Evolutionary conservation across 2,329 filamentous ascomycete genomes (phyloP), one percentile per base, ranked within the genome.

Genomic region (Ophiosphaerella korrae): DNA sequence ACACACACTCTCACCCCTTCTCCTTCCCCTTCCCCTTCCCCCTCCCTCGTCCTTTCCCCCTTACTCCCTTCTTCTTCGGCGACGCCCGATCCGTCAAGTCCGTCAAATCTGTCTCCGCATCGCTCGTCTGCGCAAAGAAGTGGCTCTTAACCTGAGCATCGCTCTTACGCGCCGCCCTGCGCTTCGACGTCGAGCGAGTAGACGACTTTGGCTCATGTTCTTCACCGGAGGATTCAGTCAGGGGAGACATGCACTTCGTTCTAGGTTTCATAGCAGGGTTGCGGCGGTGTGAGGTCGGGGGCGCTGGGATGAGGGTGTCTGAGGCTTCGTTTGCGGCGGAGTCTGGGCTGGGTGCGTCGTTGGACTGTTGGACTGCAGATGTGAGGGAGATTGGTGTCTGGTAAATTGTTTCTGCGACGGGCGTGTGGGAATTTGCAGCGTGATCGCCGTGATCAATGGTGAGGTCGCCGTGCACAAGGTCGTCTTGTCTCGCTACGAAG

Each of bases 311-410:
- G 51, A 82, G 41, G 7, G 51, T 42, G 8, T 50, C 43, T n/a
- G 37, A 41, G 11, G 44, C 50, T 3, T 44, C 42, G 3, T 45
- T 23, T 12, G 48, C 44, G 16, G 5, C 18, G 6, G 32, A 18
- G 14, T 45, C 21, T 7, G 49, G 38, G n/a, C 36, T 39, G 1
- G 14, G 24, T 23, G 62, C 45, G 23, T 53, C 38, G 14, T 18
- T 21, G 1, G 57, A 48, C 18, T 63, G 53, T 32, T 68, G 58
- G 9, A 69, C 58, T 6, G 70, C 61, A 1, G 72, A 65, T 11
- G 68, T 64, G 1, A 76, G 63, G 1, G 73, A 76, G 12, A 73
- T 71, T 0, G 74, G 74, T 3, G 60, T 68, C 41, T 62, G 66
- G 41, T 64, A 55, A 5, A 56, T 32, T 14, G 35, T 48, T 2